phyloP scores from a whole-genome alignment of 306 rosid genomes.

The Castanopsis chinensis region DNA sequence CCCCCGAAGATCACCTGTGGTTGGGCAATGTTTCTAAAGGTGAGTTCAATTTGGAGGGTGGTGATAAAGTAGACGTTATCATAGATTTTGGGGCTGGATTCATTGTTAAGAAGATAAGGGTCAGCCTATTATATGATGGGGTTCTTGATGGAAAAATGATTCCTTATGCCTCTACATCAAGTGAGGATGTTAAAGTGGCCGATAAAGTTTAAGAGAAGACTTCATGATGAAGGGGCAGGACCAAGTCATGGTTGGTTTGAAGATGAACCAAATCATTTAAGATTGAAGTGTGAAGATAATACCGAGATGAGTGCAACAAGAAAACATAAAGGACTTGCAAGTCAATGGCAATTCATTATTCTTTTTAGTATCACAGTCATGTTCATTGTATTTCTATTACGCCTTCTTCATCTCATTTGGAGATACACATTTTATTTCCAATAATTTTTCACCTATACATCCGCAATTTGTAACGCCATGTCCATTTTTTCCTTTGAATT shows the following conservation, averaged over 20 bases:
- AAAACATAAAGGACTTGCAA: too few relatives aligned
- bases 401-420: too few relatives aligned
- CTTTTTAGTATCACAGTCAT: too few relatives aligned
- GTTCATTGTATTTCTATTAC: too few relatives aligned
- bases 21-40: conserved; percentile 15
- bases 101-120: conserved; percentile 20
- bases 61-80: conserved; percentile 13
- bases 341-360: too few relatives aligned
- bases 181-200: not conserved
- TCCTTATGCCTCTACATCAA: not conserved
- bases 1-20: conserved; percentile 20
- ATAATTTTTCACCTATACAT: too few relatives aligned
- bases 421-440: too few relatives aligned
- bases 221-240: not conserved
- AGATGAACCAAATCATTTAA: not conserved
- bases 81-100: conserved; percentile 1
- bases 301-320: not conserved
- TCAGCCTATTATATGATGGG: not conserved
- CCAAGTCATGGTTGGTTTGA: not conserved
- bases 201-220: not conserved
- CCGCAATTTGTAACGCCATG: too few relatives aligned
- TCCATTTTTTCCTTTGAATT: too few relatives aligned
- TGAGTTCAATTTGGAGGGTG: not conserved
- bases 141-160: not conserved
- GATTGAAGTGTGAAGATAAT: not conserved